A percentile compares a stretch with the other conserved stretches of the same genome.
Conservation (phyloP, 2,329 filamentous ascomycete species). For the Aureobasidium subglaciale region DNA sequence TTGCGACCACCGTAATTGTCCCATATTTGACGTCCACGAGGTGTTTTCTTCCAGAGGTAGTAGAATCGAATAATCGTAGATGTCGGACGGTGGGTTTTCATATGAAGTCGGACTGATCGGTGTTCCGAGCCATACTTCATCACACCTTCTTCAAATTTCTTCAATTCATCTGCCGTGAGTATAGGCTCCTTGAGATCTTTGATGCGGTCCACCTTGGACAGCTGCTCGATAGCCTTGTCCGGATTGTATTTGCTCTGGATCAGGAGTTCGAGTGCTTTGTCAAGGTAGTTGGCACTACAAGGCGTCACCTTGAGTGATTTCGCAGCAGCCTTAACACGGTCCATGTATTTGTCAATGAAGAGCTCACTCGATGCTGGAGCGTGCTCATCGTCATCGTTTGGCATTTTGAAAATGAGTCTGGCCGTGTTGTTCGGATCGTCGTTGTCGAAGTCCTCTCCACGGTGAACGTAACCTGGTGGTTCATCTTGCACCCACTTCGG, state of each 20-base stretch:
- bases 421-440: conserved; percentile 70
- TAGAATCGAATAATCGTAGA: conserved; percentile 85
- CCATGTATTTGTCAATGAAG: conserved; percentile 71
- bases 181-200: conserved; percentile 78
- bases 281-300: conserved; percentile 77
- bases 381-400: conserved; percentile 17
- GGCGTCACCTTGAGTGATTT: conserved; percentile 63
- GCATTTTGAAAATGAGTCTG: conserved; percentile 69
- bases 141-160: conserved; percentile 88
- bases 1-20: conserved; percentile 80
- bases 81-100: conserved; percentile 67
- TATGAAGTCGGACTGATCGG: conserved; percentile 71
- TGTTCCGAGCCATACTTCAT: conserved; percentile 87
- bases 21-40: conserved; percentile 80
- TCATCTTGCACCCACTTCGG: conserved; percentile 94
- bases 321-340: conserved; percentile 57
- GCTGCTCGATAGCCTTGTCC: conserved; percentile 60
- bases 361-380: conserved; percentile 41
- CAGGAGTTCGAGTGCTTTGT: conserved; percentile 71
- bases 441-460: conserved; percentile 70
- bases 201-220: conserved; percentile 60
- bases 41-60: conserved; percentile 96
- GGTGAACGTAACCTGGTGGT: conserved; percentile 73
- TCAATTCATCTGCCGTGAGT: conserved; percentile 67
- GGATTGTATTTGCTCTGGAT: conserved; percentile 65